These are phyloP conservation scores for Sanghuangporus weigelae DNA, from an alignment of 1,284 basidiomycete species.

Conservation along the genomic window DNA sequence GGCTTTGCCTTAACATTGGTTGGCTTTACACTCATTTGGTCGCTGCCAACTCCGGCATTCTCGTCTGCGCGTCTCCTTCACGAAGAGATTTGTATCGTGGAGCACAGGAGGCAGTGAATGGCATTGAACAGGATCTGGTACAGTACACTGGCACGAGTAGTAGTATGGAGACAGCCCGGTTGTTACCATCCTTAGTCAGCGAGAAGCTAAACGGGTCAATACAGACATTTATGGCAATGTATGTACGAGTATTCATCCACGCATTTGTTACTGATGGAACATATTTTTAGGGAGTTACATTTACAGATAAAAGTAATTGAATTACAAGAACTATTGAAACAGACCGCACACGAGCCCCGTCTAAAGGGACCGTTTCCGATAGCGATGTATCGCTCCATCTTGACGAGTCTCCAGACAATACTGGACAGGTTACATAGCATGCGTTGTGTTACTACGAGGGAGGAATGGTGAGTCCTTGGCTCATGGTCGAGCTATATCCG, in stretches of 20 bases:
- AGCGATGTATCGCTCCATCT: constrained; percentile 74
- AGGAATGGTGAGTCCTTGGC: constrained; percentile 71
- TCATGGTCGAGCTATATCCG: not conserved
- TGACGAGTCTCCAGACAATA: constrained; percentile 85
- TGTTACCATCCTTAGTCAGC: constrained; percentile 33
- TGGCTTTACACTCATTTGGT: constrained; percentile 83
- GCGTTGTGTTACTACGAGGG: constrained; percentile 89
- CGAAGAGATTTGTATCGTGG: constrained; percentile 26
- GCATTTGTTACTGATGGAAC: constrained; percentile 8
- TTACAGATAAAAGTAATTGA: constrained; percentile 87
- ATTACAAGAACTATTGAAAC: constrained; percentile 74
- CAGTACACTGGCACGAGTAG: constrained; percentile 1
- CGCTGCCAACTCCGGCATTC: constrained; percentile 55
- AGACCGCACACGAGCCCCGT: constrained; percentile 90
- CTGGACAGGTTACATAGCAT: constrained; percentile 90
- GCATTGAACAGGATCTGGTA: constrained; percentile 12
- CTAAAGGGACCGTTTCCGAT: constrained; percentile 91
- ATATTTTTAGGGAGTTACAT: constrained; percentile 76
- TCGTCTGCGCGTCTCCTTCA: not conserved
- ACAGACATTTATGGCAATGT: constrained; percentile 89
- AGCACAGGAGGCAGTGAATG: constrained; percentile 22
- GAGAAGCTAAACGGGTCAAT: constrained; percentile 58
- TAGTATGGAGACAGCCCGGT: constrained; percentile 31
- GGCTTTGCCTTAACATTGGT: constrained; percentile 77
- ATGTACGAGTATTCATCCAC: constrained; percentile 5